Evolutionary conservation across 768 basidiomycete species (phyloP), one percentile per base, ranked within the genome.

Genomic region (Tylopilus rubrobrunneus): DNA sequence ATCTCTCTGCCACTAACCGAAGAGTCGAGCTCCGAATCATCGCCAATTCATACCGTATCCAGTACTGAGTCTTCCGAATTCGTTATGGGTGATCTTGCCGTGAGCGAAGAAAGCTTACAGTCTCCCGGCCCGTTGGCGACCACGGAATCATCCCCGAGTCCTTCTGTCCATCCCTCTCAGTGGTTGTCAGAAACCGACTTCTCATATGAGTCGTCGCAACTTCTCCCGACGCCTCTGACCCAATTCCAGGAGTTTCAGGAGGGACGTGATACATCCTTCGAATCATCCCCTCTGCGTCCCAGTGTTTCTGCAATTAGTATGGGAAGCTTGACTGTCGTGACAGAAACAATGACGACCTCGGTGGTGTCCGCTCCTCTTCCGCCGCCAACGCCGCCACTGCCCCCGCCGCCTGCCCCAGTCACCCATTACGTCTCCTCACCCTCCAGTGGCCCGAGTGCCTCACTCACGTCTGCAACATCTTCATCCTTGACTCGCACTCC

Each of bases 151-250:
- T 56, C 71, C 48, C 36, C 36, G 17, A 37, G 36, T 17, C 62
- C 76, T 48, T 70, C 76, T 39, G 56, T 78, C 53, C 67, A 71
- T 45, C 70, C 71, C 52, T 74, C 77, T 42, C 60, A 74, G 25
- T 91, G 87, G 85, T 82, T 78, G 3, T 66, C 77, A 3, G 84
- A 83, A 61, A 85, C 84, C 0, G 83, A 88, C 50, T 64, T 75
- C 10, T 86, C 89, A 0, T 92, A 86, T 56, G 89, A 91, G 21
- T 90, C 90, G 0, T 87, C 87, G 1, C 71, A 87, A n/a, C 73
- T 92, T 23, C 74, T 73, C 6, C 84, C 89, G 1, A 89, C 90
- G 2, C 87, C 86, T 17, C 85, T 86, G 21, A 73, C 81, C 4
- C 76, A 71, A 44, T 75, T 76, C 6, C 57, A 71, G 6, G 71